Base-by-base conservation (phyloP, 495 filamentous ascomycete genomes). In the Terfezia boudieri region DNA sequence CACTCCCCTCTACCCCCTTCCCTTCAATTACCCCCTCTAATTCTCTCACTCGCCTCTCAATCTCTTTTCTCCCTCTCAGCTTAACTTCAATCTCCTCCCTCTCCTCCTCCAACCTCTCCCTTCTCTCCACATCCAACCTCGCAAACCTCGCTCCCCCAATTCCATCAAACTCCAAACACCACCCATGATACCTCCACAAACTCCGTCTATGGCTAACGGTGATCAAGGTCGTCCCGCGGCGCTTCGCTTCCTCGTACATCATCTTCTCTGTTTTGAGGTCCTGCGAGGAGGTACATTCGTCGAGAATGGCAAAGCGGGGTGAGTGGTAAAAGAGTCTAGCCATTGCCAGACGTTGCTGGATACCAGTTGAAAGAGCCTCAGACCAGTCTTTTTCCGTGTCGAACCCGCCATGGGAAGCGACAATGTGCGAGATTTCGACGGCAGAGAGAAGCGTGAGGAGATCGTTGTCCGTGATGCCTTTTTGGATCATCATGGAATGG, bases 291-390 rank as follows among this genome's bases (percentile, higher is more conserved):
- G 90, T 98, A 70, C 90, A 98, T 69, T 98, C 90, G 66, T 98
- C 90, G 20, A 98, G 71, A 60, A 98, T 98, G 14, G 90, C 90
- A 66, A 84, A 86, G 59, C 84, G 82, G 3, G 90, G 90, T 3
- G 76, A 73, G 68, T 98, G 92, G 68, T 98, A 98, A 69, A 96
- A 96, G 7, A 98, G 74, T 2, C 90, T 74, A 2, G 90, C 90
- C 87, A 96, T 96, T 52, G 89, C 90, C 35, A 98, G 83, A n/a
- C 92, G 79, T 71, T 98, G 90, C 68, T 98, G 90, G 9, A 95
- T 72, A 5, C 90, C 90, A 32, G 83, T 83, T 2, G 83, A 89
- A 23, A 96, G 74, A 0, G 87, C 83, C 56, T 94, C 86, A 49
- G 86, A 79, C 90, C 90, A 98, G 70, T 96, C 92, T 56, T 89